Base-by-base conservation (phyloP, 2,329 filamentous ascomycete species). In the Claviceps sp. region DNA sequence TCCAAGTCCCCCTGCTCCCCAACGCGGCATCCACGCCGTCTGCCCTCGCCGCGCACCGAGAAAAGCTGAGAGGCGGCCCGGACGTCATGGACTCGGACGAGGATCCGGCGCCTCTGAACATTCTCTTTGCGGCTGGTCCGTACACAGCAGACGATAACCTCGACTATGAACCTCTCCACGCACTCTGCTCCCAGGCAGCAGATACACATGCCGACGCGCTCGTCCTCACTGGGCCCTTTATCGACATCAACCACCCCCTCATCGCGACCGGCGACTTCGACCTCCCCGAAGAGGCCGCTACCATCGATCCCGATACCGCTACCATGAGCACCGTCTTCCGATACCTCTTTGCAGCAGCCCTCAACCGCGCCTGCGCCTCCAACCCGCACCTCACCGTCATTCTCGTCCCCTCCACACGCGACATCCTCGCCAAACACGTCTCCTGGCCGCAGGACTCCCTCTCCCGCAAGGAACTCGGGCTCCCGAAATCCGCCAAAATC, bases 81-180 rank as follows among this genome's bases (percentile, higher is more conserved):
- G 81, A 83, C 56, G 76, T 75, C 24, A 81, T 82, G 77, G 82
- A 77, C 40, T 70, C 74, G 2, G 68, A 67, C 51, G 56, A 61
- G 4, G 64, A 68, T 14, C 76, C 80, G 0, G 72, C 80, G 8
- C 89, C 91, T 0, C 69, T 97, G 17, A 89, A 78, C 60, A 73
- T 95, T 49, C 68, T 96, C 40, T 76, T 91, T 54, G 88, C 85
- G 1, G 80, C 89, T 0, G 93, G 93, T 0, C 93, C 93, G 0
- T 98, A 94, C 68, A 95, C 90, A 0, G 82, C 89, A 2, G 90
- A 97, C 59, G 87, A 91, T 61, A 94, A 94, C 62, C 81, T 98
- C 46, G 85, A 89, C 58, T 98, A 90, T 63, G 87, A 94, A 61
- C 86, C 91, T 7, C 73, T 98, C 1, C 82, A 89, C 61, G 81